Evolutionary conservation across 73 alveolate genomes (phyloP).

Genomic region (Paramecium caudatum): DNA sequence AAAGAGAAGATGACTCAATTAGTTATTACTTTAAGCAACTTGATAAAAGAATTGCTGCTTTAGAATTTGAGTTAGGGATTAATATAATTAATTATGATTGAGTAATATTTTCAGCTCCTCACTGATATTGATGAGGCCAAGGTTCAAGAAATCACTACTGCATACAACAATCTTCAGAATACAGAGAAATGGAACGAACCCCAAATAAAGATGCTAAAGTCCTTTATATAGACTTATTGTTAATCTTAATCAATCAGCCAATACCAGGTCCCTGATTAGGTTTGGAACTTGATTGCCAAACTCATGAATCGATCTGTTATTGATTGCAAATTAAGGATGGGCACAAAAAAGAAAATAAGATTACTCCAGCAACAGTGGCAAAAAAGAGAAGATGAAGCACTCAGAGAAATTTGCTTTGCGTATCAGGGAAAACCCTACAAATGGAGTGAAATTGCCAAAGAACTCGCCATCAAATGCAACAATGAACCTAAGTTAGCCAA

Average conservation of each 20-base stretch:
- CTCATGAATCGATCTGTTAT: not conserved
- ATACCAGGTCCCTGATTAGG: slow-evolving; percentile 13
- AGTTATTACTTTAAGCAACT: not conserved
- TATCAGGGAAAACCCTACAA: not conserved
- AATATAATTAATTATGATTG: not conserved
- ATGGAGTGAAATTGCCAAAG: slow-evolving; percentile 47
- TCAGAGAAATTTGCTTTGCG: not conserved
- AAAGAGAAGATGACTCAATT: slow-evolving; percentile 36
- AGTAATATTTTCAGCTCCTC: too few species aligned
- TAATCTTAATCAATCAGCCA: not conserved
- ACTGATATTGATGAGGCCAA: too few species aligned
- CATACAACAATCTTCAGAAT: too few species aligned
- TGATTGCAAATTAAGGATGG: slow-evolving; percentile 10
- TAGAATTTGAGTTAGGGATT: slow-evolving; percentile 51
- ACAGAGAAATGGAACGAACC: slow-evolving; percentile 26
- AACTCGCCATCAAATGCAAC: not conserved
- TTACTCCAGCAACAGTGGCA: not conserved
- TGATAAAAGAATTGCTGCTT: not conserved
- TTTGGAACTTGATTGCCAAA: slow-evolving; percentile 1
- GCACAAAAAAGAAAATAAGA: not conserved
- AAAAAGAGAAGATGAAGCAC: slow-evolving; percentile 26
- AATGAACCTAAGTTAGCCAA: not conserved
- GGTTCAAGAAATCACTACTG: too few species aligned
- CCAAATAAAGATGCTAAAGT: not conserved
- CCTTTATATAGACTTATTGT: not conserved